These are phyloP conservation scores for Aureobasidium leucospermi DNA, from an alignment of 2,329 filamentous ascomycete genomes.

Conservation along the genomic window DNA sequence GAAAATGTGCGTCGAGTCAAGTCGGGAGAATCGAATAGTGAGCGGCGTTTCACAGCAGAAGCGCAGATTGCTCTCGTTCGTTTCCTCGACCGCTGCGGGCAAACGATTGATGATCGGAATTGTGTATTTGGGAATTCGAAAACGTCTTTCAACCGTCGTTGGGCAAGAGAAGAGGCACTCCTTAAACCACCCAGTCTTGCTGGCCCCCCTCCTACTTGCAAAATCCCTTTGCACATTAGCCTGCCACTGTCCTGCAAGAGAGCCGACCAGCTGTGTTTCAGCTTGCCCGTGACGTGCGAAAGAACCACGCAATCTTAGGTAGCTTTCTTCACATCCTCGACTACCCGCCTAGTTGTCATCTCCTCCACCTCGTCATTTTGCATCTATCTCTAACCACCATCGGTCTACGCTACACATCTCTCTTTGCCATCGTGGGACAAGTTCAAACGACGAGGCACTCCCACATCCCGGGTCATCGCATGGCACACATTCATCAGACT, in stretches of 20 bases:
- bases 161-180: background rate
- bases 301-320: background rate
- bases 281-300: background rate
- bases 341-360: background rate
- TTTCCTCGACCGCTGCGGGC: background rate
- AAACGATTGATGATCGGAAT: background rate
- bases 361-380: background rate
- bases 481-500: background rate
- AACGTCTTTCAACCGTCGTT: background rate
- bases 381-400: constrained; percentile 1
- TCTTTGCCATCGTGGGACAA: background rate
- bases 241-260: constrained; percentile 8
- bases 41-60: constrained; percentile 1
- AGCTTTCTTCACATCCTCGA: background rate
- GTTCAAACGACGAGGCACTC: background rate
- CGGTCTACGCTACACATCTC: background rate
- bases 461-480: background rate
- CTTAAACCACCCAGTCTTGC: background rate
- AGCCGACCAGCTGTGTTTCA: constrained; percentile 3
- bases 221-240: constrained; percentile 7
- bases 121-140: background rate
- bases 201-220: background rate
- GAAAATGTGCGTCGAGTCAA: background rate
- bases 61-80: background rate
- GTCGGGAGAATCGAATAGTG: background rate